Percentiles rank a stretch among this genome's conserved stretches.
Evolutionary conservation across 2,329 filamentous ascomycete species (phyloP).

Genomic region (Aspergillus sp.): DNA sequence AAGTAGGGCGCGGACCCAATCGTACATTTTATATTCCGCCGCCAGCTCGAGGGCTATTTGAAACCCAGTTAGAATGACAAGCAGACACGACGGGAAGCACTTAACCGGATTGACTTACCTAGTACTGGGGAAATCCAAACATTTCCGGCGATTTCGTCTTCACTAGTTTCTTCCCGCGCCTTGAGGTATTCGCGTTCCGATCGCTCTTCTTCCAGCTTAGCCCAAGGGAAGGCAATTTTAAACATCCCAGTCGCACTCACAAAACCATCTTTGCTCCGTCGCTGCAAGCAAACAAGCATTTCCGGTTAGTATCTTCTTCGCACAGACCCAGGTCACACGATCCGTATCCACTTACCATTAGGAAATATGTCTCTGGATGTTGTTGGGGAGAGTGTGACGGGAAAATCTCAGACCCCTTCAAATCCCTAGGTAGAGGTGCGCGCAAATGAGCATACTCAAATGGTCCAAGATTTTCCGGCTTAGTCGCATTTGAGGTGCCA

Average conservation of each 20-base stretch:
- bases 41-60: constrained; percentile 75
- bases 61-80: constrained; percentile 13
- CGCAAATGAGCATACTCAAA: constrained; percentile 97
- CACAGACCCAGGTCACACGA: background rate
- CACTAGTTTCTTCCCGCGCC: constrained; percentile 73
- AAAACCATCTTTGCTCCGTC: constrained; percentile 65
- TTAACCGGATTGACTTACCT: constrained; percentile 46
- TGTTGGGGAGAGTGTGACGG: constrained; percentile 62
- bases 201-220: constrained; percentile 58
- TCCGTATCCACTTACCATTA: constrained; percentile 64
- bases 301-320: background rate
- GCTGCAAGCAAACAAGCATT: constrained; percentile 35
- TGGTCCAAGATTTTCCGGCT: constrained; percentile 70
- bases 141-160: constrained; percentile 92
- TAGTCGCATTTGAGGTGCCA: constrained; percentile 69
- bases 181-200: constrained; percentile 74
- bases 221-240: constrained; percentile 68
- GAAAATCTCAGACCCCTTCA: constrained; percentile 87
- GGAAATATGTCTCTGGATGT: constrained; percentile 86
- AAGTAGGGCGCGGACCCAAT: constrained; percentile 90
- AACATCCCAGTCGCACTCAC: constrained; percentile 70
- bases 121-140: constrained; percentile 86
- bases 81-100: background rate
- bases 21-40: constrained; percentile 78
- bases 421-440: constrained; percentile 86